Evolutionary conservation across 2,329 filamentous ascomycete species (phyloP).

Genomic region (Aureobasidium lini): DNA sequence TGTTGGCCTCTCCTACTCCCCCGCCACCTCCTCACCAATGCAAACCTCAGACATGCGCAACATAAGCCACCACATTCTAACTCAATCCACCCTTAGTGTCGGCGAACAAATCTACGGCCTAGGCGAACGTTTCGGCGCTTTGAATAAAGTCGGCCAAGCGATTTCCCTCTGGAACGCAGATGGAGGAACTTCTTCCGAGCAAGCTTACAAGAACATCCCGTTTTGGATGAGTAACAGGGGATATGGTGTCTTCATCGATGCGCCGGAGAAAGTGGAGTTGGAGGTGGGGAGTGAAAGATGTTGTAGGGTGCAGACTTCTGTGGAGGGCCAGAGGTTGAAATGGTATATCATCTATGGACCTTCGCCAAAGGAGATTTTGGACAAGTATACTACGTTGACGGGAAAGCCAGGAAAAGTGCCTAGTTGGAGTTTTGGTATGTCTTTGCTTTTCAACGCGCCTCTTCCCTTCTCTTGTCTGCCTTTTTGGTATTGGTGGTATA

Average conservation of each 20-base stretch:
- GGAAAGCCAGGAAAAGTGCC: constrained; percentile 59
- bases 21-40: constrained; percentile 45
- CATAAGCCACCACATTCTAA: constrained; percentile 38
- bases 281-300: constrained; percentile 70
- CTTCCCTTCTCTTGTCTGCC: neutral
- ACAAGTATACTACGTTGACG: constrained; percentile 59
- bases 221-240: constrained; percentile 66
- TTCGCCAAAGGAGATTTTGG: constrained; percentile 63
- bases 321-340: constrained; percentile 62
- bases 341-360: constrained; percentile 68
- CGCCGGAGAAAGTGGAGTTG: constrained; percentile 60
- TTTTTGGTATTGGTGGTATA: no score
- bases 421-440: constrained; percentile 58
- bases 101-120: constrained; percentile 65
- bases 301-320: constrained; percentile 60
- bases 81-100: constrained; percentile 39
- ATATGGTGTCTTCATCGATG: constrained; percentile 70
- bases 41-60: constrained; percentile 45
- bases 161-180: constrained; percentile 58
- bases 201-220: constrained; percentile 65
- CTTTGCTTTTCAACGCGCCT: no score
- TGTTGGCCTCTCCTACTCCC: constrained; percentile 51
- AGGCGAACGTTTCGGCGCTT: constrained; percentile 68
- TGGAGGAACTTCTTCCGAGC: constrained; percentile 59
- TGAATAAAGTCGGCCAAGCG: constrained; percentile 67